Evolutionary conservation across 352 stramenopile species (phyloP).

Genomic region (Pythium utonaiense): DNA sequence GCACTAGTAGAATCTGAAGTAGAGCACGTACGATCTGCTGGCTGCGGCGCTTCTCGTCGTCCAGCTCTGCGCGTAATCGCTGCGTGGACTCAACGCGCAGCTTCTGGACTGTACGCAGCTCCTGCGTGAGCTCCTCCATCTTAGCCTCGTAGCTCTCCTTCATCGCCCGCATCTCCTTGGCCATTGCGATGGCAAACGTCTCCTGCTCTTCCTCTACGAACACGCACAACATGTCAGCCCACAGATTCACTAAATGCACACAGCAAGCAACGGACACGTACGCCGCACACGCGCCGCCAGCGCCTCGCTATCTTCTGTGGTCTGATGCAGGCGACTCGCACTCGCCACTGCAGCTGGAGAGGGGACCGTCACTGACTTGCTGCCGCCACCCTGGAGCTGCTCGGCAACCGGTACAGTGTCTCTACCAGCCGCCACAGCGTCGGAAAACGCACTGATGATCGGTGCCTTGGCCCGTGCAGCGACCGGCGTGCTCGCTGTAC

Average conservation of each 20-base stretch:
- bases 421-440: constrained; percentile 58
- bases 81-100: constrained; percentile 42
- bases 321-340: too few relatives aligned
- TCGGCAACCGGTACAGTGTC: constrained; percentile 52
- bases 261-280: neutral
- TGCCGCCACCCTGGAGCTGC: constrained; percentile 37
- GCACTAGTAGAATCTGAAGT: too few relatives aligned
- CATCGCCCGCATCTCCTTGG: constrained; percentile 66
- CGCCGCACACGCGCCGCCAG: neutral
- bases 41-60: constrained; percentile 42
- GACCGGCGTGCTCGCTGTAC: neutral
- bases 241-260: neutral
- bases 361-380: constrained; percentile 1
- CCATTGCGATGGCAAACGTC: constrained; percentile 65
- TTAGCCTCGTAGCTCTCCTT: constrained; percentile 64
- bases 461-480: constrained; percentile 7
- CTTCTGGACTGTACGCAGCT: constrained; percentile 43
- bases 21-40: constrained; percentile 33
- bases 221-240: constrained; percentile 13
- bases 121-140: constrained; percentile 56
- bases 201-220: constrained; percentile 57
- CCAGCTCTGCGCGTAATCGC: constrained; percentile 43
- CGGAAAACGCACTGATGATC: constrained; percentile 52
- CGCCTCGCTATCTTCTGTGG: neutral
- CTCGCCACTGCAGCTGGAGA: neutral